A percentile compares a stretch with the other conserved stretches of the same genome.
phyloP scores from a whole-genome alignment of 768 basidiomycete genomes.

The Agrocybe praecox region DNA sequence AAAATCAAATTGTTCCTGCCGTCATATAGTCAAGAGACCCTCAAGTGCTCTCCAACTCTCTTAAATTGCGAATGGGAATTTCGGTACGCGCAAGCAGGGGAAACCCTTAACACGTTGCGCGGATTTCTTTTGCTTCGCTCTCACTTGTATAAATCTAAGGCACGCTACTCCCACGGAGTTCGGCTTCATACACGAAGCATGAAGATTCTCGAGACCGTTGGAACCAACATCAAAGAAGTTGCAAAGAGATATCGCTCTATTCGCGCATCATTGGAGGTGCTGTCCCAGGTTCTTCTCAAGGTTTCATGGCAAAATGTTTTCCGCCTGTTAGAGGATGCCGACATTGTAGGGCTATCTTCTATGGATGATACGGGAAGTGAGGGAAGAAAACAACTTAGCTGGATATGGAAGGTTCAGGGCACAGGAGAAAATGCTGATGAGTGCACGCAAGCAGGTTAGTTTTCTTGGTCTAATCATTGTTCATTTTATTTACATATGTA shows the following conservation, averaged over 20 bases:
- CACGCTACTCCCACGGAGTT: constrained; percentile 25
- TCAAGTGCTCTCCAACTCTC: constrained; percentile 7
- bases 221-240: constrained; percentile 14
- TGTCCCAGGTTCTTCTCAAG: background rate
- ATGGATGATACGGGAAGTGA: constrained; percentile 16
- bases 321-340: constrained; percentile 10
- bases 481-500: background rate
- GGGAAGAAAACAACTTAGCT: constrained; percentile 17
- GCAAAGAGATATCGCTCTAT: constrained; percentile 8
- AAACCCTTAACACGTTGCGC: constrained; percentile 27
- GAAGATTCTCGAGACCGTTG: constrained; percentile 15
- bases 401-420: constrained; percentile 24
- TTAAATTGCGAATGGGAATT: constrained; percentile 27
- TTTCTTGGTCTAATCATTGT: background rate
- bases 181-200: constrained; percentile 23
- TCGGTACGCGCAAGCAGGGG: constrained; percentile 29
- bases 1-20: constrained; percentile 22
- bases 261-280: constrained; percentile 6
- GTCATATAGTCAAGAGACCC: constrained; percentile 4
- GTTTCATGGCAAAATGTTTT: constrained; percentile 10
- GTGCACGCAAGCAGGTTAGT: constrained; percentile 13
- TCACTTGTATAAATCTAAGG: constrained; percentile 31
- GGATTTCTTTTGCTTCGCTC: constrained; percentile 26
- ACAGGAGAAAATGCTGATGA: constrained; percentile 3
- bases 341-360: constrained; percentile 15